A percentile compares a stretch with the other conserved stretches of the same genome.
These are phyloP conservation scores for Aspergillus quadrilineatus DNA, from an alignment of 2,329 filamentous ascomycete genomes.

Conservation along the genomic window DNA sequence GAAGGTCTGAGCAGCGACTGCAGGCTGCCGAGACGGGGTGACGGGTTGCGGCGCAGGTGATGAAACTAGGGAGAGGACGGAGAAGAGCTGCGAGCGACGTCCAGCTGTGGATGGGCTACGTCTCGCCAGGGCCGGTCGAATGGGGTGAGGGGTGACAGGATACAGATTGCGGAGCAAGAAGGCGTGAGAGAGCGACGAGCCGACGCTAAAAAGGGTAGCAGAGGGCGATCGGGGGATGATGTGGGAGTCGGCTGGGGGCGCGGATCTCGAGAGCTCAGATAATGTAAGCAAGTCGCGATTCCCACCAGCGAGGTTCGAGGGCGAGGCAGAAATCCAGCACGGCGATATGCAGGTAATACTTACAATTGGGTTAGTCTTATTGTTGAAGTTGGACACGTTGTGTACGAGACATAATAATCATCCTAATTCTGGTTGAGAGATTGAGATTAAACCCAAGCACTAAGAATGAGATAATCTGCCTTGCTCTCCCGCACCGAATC, in stretches of 20 bases:
- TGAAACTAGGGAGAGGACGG: slow-evolving; percentile 18
- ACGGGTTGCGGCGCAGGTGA: slow-evolving; percentile 22
- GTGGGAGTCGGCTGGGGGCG: slow-evolving; percentile 23
- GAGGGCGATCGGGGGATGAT: slow-evolving; percentile 27
- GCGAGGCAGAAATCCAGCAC: slow-evolving; percentile 4
- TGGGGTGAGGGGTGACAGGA: slow-evolving; percentile 26
- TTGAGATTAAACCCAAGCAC: not conserved
- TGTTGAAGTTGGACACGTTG: slow-evolving; percentile 4
- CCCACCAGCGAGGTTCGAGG: slow-evolving; percentile 7
- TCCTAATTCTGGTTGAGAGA: not conserved
- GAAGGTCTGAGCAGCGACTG: slow-evolving; percentile 22
- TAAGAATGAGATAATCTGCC: not conserved
- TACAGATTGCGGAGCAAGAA: slow-evolving; percentile 26
- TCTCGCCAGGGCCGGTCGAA: slow-evolving; percentile 11
- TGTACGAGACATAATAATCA: not conserved
- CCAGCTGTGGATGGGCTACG: slow-evolving; percentile 11
- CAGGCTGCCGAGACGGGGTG: slow-evolving; percentile 22
- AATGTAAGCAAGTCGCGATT: slow-evolving; percentile 24
- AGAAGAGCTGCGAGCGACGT: slow-evolving; percentile 10
- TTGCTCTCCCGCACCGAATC: not conserved
- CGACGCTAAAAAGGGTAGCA: slow-evolving; percentile 27
- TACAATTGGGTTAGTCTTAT: slow-evolving; percentile 8
- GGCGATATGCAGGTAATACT: slow-evolving; percentile 16
- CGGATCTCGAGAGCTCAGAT: slow-evolving; percentile 23
- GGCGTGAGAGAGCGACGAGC: slow-evolving; percentile 26